Percentiles rank a stretch among this genome's conserved stretches.
phyloP scores from a whole-genome alignment of 2,329 filamentous ascomycete genomes.

The Claviceps sp. region DNA sequence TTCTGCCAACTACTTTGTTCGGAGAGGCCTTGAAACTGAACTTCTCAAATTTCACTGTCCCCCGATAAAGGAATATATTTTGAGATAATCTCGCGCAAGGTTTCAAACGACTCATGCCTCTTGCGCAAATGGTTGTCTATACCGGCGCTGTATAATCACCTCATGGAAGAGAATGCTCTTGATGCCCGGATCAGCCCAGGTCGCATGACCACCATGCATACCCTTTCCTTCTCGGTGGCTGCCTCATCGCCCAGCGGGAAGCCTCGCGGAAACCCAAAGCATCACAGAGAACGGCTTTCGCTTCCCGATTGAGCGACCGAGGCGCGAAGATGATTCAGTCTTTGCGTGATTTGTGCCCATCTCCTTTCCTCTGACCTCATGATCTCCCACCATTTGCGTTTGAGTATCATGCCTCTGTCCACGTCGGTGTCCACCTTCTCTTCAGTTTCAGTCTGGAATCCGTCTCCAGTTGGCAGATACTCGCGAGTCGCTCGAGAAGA shows the following conservation, averaged over 20 bases:
- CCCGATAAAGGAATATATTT: neutral
- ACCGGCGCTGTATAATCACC: neutral
- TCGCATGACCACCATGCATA: neutral
- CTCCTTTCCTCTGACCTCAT: neutral
- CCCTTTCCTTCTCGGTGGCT: neutral
- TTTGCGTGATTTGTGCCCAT: neutral
- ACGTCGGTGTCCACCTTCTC: too few relatives aligned
- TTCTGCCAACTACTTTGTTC: neutral
- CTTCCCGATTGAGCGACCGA: neutral
- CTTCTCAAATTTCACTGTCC: neutral
- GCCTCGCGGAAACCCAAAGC: neutral
- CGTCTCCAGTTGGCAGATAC: too few relatives aligned
- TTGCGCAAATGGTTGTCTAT: neutral
- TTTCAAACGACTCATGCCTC: neutral
- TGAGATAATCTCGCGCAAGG: neutral
- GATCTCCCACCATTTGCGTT: neutral
- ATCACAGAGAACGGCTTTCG: neutral
- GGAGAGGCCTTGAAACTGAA: neutral
- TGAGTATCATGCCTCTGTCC: too few relatives aligned
- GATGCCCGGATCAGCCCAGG: neutral
- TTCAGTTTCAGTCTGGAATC: too few relatives aligned
- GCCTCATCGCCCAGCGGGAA: neutral
- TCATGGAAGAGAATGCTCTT: neutral
- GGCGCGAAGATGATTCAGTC: neutral
- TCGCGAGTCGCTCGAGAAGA: too few relatives aligned